phyloP scores from a whole-genome alignment of 768 basidiomycete genomes.

The Phaeotremella fagi region DNA sequence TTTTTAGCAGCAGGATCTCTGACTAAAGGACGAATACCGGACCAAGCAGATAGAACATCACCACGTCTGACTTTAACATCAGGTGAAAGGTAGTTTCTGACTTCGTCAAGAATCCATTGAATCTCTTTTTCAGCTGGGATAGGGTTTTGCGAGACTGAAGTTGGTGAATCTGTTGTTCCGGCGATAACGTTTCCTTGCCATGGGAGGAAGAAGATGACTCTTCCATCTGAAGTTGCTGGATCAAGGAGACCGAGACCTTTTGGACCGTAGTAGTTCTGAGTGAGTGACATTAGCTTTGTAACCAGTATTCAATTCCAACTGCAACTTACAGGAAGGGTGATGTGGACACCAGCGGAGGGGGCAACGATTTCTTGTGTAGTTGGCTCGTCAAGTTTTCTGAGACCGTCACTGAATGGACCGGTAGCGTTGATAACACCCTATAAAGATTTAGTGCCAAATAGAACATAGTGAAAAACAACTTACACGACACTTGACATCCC shows the following conservation, averaged over 20 bases:
- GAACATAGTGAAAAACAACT: constrained; percentile 5
- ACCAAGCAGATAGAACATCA: constrained; percentile 94
- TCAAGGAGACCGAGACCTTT: constrained; percentile 88
- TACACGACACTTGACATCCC: constrained; percentile 75
- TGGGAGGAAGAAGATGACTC: constrained; percentile 97
- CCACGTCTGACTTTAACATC: constrained; percentile 92
- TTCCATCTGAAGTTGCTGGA: constrained; percentile 89
- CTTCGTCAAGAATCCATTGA: constrained; percentile 91
- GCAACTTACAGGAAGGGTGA: constrained; percentile 68
- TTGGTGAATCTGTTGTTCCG: constrained; percentile 87
- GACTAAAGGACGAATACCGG: constrained; percentile 84
- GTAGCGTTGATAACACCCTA: constrained; percentile 95
- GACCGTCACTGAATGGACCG: constrained; percentile 82
- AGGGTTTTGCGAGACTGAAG: constrained; percentile 67
- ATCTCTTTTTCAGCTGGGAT: constrained; percentile 88
- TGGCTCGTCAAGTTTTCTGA: constrained; percentile 68
- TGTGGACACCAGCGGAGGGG: constrained; percentile 87
- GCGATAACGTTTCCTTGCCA: constrained; percentile 98
- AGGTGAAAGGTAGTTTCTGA: constrained; percentile 77
- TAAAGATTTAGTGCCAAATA: not conserved
- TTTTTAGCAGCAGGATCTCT: constrained; percentile 67
- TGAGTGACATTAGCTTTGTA: not conserved
- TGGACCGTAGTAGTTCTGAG: constrained; percentile 81
- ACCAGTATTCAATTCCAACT: not conserved
- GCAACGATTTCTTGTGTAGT: constrained; percentile 72